A percentile compares a stretch with the other conserved stretches of the same genome.
phyloP scores from a whole-genome alignment of 805 yeast species.

The Diddensiella transvaalensis region DNA sequence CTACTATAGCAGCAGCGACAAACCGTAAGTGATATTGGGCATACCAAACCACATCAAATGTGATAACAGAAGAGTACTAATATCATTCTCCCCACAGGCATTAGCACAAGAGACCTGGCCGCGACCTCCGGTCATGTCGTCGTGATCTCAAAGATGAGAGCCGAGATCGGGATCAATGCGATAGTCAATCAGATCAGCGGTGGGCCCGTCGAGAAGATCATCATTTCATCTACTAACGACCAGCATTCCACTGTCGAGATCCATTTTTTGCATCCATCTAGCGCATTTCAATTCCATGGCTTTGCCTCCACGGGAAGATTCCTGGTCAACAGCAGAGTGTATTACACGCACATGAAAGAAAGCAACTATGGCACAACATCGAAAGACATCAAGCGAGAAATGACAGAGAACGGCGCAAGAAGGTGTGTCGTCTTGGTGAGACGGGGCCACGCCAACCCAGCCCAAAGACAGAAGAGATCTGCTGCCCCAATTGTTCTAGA shows the following conservation, averaged over 20 bases:
- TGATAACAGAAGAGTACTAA: too few species aligned
- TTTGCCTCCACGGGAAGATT: slow-evolving; percentile 22
- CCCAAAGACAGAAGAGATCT: too few species aligned
- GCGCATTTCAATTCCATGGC: slow-evolving; percentile 16
- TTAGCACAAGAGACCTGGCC: background rate
- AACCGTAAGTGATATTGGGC: too few species aligned
- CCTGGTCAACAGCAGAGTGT: slow-evolving; percentile 23
- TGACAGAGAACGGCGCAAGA: slow-evolving; percentile 10
- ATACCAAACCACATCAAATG: too few species aligned
- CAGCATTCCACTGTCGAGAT: slow-evolving; percentile 7
- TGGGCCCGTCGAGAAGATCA: slow-evolving; percentile 17
- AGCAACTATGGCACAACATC: background rate
- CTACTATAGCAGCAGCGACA: too few species aligned
- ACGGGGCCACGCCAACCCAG: background rate
- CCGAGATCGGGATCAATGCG: slow-evolving; percentile 2
- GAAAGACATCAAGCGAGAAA: slow-evolving; percentile 1
- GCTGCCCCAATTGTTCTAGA: slow-evolving; percentile 6
- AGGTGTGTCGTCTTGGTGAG: slow-evolving; percentile 12
- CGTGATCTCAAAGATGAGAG: slow-evolving; percentile 3
- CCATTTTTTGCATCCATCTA: slow-evolving; percentile 14
- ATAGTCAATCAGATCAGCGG: slow-evolving; percentile 16
- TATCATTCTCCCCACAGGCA: too few species aligned
- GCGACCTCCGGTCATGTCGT: slow-evolving; percentile 3
- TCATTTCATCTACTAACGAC: background rate
- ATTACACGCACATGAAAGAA: background rate